Conservation (phyloP, 208 protist species). For the Trypanosoma melophagium region DNA sequence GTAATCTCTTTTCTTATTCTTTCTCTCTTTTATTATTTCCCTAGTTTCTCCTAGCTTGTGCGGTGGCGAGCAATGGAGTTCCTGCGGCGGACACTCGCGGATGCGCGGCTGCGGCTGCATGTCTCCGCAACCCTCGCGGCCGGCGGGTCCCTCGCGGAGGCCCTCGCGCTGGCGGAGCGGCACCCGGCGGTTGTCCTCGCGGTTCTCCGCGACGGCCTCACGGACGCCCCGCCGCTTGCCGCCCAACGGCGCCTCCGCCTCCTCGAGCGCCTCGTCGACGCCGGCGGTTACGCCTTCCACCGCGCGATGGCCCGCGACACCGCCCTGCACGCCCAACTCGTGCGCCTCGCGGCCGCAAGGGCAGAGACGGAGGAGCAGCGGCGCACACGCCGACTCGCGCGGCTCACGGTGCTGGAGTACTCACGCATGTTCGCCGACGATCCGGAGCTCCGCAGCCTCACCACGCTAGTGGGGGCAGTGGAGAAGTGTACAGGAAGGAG, state of each 20-base stretch:
- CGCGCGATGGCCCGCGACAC: conserved; percentile 52
- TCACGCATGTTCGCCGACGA: conserved; percentile 86
- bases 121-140: conserved; percentile 16
- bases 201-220: conserved; percentile 41
- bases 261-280: conserved; percentile 72
- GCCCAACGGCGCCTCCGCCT: conserved; percentile 56
- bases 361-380: conserved; percentile 55
- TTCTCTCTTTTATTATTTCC: not conserved
- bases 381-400: conserved; percentile 55
- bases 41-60: not conserved
- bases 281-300: conserved; percentile 81
- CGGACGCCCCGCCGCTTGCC: conserved; percentile 29
- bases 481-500: conserved; percentile 67
- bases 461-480: conserved; percentile 48
- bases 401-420: conserved; percentile 83
- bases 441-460: conserved; percentile 47
- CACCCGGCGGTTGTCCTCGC: conserved; percentile 56
- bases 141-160: conserved; percentile 17
- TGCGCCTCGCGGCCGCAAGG: conserved; percentile 52
- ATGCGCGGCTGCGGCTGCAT: conserved; percentile 55
- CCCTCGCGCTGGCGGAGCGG: conserved; percentile 51
- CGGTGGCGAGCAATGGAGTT: conserved; percentile 54
- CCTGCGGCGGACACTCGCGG: conserved; percentile 40
- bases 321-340: conserved; percentile 59
- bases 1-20: too few species aligned